Base-by-base conservation (phyloP, 2,329 filamentous ascomycete genomes). In the Tothia fuscella region DNA sequence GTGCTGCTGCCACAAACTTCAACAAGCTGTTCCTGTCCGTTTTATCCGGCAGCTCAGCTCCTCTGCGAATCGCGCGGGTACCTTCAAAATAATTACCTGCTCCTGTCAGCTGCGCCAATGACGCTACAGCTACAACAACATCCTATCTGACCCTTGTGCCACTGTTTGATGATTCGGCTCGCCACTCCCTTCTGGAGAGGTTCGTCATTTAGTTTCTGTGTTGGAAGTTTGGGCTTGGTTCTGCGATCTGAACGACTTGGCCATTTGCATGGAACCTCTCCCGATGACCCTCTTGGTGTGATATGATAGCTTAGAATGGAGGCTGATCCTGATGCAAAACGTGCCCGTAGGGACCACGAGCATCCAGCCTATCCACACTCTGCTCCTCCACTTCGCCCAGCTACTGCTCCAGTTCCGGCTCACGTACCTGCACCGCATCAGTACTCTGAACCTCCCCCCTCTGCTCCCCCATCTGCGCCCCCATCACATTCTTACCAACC, bases 341-440 rank as follows among this genome's bases (percentile, higher is more conserved):
- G 41, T 37, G 32, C 32, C 17, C 32, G 41, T n/a, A 32, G 36
- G 31, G 41, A 43, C 21, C 34, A 37, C 25, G 41, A 41, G 28
- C 33, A 19, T 20, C 7, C 41, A 19, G 26, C 32, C 7, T 37
- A 28, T 22, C 32, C 34, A 13, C 24, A 9, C 21, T 38, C 32
- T 41, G 42, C 32, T 44, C 26, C 21, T n/a, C 24, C 36, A 32
- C 16, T 28, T 40, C 36, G 24, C 35, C 26, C 42, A 26, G 20
- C 36, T 5, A 25, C 42, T 12, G 34, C 36, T 37, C 32, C 41
- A 16, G 32, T 35, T 6, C 14, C 38, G 22, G 38, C 38, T 21
- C 14, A 24, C n/a, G 21, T 24, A 16, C 17, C 41, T 38, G 35
- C 35, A 38, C 10, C 35, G 20, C 32, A 26, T 34, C 25, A n/a